Base-by-base conservation (phyloP, 768 basidiomycete species). In the Leccinum subtestaceum region DNA sequence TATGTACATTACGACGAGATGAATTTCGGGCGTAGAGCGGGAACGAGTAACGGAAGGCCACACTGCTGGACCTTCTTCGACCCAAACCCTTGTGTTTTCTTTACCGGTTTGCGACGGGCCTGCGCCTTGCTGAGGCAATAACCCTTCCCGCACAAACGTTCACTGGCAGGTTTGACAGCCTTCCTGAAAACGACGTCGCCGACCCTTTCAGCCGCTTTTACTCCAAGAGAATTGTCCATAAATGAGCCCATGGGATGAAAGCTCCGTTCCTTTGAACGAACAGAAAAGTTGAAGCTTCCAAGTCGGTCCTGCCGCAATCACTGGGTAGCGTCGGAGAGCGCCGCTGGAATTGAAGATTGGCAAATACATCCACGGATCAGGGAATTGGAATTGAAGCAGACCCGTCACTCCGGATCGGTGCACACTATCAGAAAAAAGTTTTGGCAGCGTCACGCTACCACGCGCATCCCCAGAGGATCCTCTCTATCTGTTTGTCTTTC, bases 311-410 rank as follows among this genome's bases (percentile, higher is more conserved):
- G 53, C 53, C 43, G 47, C 47, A 40, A 59, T 34, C 43, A 43
- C 15, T 51, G 32, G 46, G 31, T 25, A 49, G 49, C 34, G 36
- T 61, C 67, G 68, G 65, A 48, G 65, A 19, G 59, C 53, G 55
- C 63, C 60, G 68, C 56, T 65, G 53, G 32, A 52, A 31, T 52
- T 29, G 15, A 58, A 55, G 52, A 52, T 56, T 48, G 60, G 58
- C 45, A 49, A 59, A 50, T 40, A 6, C 55, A 29, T 54, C 58
- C 63, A 70, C 63, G 67, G 66, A 70, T 69, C 68, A 69, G 63
- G 63, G 52, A 52, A 49, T 29, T 29, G 15, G 8, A 25, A 43
- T 27, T 23, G 47, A 25, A 45, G 43, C 19, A 45, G 10, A 45
- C 43, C 61, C 61, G 55, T 36, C 11, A n/a, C 47, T 58, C 55